Base-by-base conservation (phyloP, 208 protist genomes). In the Acanthamoeba royreba region DNA sequence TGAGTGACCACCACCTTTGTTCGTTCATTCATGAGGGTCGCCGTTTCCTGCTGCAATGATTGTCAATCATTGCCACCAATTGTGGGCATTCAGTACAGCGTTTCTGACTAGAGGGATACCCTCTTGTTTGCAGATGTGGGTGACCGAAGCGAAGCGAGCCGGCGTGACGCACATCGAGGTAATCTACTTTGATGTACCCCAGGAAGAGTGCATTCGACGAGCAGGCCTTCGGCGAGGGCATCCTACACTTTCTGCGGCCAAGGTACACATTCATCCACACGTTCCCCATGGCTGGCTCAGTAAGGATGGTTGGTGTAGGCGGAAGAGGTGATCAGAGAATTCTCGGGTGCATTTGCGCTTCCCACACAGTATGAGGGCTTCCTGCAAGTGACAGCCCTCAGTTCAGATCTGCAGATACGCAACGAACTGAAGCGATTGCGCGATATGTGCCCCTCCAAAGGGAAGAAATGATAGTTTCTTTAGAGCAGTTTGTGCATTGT, bases 91-190 rank as follows among this genome's bases (percentile, higher is more conserved):
- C 25, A 2, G 5, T 61, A 3, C 53, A n/a, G 2, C 1, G 53
- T 2, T 61, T 17, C 53, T 25, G 31, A 33, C 25, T 61, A n/a
- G 5, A n/a, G 53, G 2, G 53, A n/a, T 3, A n/a, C n/a, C n/a
- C n/a, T n/a, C n/a, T n/a, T n/a, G n/a, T n/a, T n/a, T n/a, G 69
- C 69, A 79, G 69, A 79, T 79, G 69, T 79, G 69, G 69, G 69
- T 79, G 38, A 79, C 69, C 5, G 69, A 79, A n/a, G 69, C 69
- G 1, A 79, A 79, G 69, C 69, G 69, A 17, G 13, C 42, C 69
- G 69, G 69, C 35, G 69, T 38, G 35, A 47, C 69, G 11, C 69
- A 46, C 69, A 46, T 79, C 1, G 69, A 79, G 69, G 69, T 42
- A 33, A 79, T 79, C 69, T 79, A 79, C 69, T 79, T 79, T 79